Percentiles rank a stretch among this genome's conserved stretches.
phyloP scores from a whole-genome alignment of 345 rosid genomes.

The Luvunga scandens region DNA sequence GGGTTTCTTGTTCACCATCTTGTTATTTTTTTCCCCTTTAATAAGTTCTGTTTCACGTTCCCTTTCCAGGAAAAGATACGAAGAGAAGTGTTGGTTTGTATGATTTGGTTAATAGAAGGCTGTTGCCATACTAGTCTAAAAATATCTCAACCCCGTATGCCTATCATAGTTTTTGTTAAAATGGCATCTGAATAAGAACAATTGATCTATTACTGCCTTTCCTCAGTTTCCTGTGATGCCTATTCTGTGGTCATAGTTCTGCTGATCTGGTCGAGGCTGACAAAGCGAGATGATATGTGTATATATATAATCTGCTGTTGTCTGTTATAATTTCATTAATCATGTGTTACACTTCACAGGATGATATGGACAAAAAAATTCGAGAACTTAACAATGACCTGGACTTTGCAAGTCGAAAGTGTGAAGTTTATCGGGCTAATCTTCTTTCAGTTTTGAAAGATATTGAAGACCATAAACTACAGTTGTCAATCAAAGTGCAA shows the following conservation, averaged over 20 bases:
- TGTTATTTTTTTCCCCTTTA: neutral
- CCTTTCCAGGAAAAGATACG: neutral
- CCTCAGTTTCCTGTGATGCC: neutral
- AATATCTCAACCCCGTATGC: neutral
- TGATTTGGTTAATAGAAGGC: neutral
- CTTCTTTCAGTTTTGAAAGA: slow-evolving; percentile 48
- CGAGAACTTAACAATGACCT: slow-evolving; percentile 32
- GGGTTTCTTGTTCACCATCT: neutral
- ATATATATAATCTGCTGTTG: slow-evolving; percentile 1
- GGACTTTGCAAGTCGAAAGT: slow-evolving; percentile 41
- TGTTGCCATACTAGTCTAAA: neutral
- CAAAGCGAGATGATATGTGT: neutral
- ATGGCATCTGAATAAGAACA: neutral
- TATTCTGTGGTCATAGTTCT: neutral
- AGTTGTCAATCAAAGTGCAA: slow-evolving; percentile 48
- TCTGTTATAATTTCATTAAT: neutral
- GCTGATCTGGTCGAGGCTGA: neutral
- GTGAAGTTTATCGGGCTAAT: slow-evolving; percentile 47
- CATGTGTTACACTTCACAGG: slow-evolving; percentile 24
- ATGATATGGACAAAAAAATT: slow-evolving; percentile 42
- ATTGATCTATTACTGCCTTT: neutral
- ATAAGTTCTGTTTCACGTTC: neutral
- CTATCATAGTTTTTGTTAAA: neutral
- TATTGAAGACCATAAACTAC: slow-evolving; percentile 53
- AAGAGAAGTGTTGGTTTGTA: neutral